Evolutionary conservation across 1,139 yeast genomes (phyloP).

Genomic region (Candida tetrigidarum): DNA sequence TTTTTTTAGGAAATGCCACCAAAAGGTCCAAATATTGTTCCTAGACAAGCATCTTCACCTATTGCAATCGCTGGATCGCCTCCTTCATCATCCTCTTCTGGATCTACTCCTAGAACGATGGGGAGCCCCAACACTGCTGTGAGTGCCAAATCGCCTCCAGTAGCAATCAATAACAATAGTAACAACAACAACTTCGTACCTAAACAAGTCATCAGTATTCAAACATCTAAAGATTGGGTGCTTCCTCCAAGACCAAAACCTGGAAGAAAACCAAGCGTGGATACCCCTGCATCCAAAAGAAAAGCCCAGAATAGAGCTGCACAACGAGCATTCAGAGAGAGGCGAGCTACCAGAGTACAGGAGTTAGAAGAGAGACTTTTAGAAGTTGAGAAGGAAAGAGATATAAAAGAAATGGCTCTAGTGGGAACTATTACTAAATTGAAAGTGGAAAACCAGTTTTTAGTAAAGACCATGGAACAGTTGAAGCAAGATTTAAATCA

Average conservation of each 20-base stretch:
- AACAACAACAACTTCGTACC: constrained; percentile 6
- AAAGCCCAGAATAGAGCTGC: constrained; percentile 97
- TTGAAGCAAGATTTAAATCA: constrained; percentile 29
- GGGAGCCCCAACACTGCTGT: constrained; percentile 12
- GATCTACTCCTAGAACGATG: constrained; percentile 18
- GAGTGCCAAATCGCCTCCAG: constrained; percentile 12
- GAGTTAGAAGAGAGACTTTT: constrained; percentile 50
- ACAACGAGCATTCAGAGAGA: constrained; percentile 87
- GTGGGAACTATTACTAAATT: constrained; percentile 51
- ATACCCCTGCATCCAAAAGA: constrained; percentile 73
- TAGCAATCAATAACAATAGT: neutral
- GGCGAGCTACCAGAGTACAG: constrained; percentile 69
- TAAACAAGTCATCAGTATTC: constrained; percentile 41
- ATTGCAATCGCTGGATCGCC: constrained; percentile 29
- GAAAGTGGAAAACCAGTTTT: constrained; percentile 43
- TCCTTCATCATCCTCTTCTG: constrained; percentile 19
- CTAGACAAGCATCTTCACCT: constrained; percentile 43
- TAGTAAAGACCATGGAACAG: constrained; percentile 41
- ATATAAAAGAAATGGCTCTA: constrained; percentile 62
- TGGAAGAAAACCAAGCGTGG: constrained; percentile 83
- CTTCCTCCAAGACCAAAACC: constrained; percentile 92
- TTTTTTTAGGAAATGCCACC: constrained; percentile 22
- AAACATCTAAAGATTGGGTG: constrained; percentile 88
- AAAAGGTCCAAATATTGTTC: constrained; percentile 38
- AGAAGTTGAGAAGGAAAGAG: constrained; percentile 69